phyloP scores from a whole-genome alignment of 106 monocot genomes.

The Agapanthus africanus region DNA sequence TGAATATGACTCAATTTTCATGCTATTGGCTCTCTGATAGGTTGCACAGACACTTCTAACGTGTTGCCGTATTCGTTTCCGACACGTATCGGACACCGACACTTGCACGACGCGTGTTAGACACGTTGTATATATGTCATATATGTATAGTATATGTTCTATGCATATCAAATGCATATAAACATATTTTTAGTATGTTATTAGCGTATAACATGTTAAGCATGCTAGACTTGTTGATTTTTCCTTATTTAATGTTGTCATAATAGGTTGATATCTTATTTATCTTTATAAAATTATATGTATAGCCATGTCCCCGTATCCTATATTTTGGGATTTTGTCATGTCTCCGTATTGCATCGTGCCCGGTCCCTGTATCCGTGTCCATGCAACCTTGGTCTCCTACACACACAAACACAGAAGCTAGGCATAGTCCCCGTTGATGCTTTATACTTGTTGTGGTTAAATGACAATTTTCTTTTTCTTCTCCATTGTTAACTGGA shows the following conservation, averaged over 20 bases:
- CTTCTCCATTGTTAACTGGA: background rate
- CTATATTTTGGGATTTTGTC: background rate
- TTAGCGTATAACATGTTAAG: too few relatives aligned
- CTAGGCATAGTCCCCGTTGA: too few relatives aligned
- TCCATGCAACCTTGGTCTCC: background rate
- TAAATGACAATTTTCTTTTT: background rate
- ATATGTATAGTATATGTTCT: background rate
- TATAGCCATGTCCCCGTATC: too few relatives aligned
- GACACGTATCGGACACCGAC: background rate
- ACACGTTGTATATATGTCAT: background rate
- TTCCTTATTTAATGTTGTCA: too few relatives aligned
- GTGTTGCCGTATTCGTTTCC: too few relatives aligned
- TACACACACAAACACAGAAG: too few relatives aligned
- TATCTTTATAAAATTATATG: too few relatives aligned
- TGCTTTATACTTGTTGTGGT: too few relatives aligned
- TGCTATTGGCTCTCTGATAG: background rate
- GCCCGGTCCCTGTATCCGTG: background rate
- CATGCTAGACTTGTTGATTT: too few relatives aligned
- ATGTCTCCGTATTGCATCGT: background rate
- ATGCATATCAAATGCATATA: background rate
- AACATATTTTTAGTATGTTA: background rate
- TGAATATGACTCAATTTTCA: background rate
- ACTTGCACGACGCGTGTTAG: background rate
- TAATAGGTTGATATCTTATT: too few relatives aligned
- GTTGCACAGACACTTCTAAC: too few relatives aligned